Conservation (phyloP, 2,329 filamentous ascomycete genomes). For the Xylariomycetidae sp. region DNA sequence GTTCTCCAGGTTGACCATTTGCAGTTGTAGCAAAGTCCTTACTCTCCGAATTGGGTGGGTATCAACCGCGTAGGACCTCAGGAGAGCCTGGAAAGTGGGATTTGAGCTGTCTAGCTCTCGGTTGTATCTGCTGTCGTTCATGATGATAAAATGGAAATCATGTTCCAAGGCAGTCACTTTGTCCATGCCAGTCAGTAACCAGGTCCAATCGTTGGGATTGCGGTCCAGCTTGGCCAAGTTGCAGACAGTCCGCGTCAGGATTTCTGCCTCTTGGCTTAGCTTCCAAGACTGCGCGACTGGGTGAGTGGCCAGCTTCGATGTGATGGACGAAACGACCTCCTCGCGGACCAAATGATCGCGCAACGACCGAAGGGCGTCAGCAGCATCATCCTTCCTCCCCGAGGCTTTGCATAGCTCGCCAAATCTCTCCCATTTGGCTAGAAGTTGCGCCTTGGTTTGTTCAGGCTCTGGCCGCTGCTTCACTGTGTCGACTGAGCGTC, state of each 20-base stretch:
- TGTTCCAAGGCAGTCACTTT: constrained; percentile 56
- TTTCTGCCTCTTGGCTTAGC: constrained; percentile 40
- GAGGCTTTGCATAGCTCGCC: constrained; percentile 52
- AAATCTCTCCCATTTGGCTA: constrained; percentile 60
- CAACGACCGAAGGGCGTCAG: constrained; percentile 53
- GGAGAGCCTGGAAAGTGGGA: constrained; percentile 38
- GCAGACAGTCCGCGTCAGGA: constrained; percentile 53
- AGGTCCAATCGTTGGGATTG: constrained; percentile 51
- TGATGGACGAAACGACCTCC: constrained; percentile 50
- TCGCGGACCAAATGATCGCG: constrained; percentile 55
- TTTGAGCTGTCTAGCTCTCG: constrained; percentile 37
- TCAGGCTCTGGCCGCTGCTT: constrained; percentile 48
- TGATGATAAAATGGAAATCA: constrained; percentile 45
- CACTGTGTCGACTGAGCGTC: constrained; percentile 58
- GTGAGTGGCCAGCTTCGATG: constrained; percentile 38
- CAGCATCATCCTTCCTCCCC: constrained; percentile 50
- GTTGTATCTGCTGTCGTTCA: constrained; percentile 26
- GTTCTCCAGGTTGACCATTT: constrained; percentile 42
- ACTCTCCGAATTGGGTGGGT: constrained; percentile 47
- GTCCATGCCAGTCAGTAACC: constrained; percentile 43
- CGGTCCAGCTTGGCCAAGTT: constrained; percentile 54
- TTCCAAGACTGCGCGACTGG: constrained; percentile 50
- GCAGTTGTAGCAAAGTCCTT: constrained; percentile 43
- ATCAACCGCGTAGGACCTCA: constrained; percentile 44
- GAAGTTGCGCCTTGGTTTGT: constrained; percentile 52